Percentiles rank a stretch among this genome's conserved stretches.
phyloP scores from a whole-genome alignment of 2,329 filamentous ascomycete genomes.

The Colletotrichum caudatum region DNA sequence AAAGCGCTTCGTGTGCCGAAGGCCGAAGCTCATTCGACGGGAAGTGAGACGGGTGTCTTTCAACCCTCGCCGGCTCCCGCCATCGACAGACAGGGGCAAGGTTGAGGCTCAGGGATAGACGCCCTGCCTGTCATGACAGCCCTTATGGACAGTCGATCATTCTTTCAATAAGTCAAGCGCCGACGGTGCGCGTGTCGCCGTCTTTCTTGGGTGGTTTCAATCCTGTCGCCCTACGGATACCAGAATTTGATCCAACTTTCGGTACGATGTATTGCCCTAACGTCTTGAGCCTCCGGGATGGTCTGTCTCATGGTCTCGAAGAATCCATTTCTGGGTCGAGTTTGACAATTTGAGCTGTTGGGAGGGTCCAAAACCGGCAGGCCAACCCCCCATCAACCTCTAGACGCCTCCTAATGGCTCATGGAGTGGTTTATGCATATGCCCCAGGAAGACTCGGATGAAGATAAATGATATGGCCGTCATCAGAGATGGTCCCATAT shows the following conservation, averaged over 20 bases:
- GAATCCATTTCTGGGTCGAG: neutral
- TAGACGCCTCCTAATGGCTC: neutral
- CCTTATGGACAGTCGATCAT: neutral
- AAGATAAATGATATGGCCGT: neutral
- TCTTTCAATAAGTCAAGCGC: constrained; percentile 19
- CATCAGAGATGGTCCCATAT: neutral
- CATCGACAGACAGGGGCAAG: neutral
- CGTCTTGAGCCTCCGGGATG: neutral
- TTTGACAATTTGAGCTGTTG: neutral
- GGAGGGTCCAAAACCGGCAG: neutral
- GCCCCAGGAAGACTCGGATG: neutral
- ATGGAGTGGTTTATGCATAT: neutral
- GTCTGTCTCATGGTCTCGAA: neutral
- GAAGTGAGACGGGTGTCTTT: constrained; percentile 1
- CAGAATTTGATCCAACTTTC: neutral
- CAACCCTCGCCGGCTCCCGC: constrained; percentile 24
- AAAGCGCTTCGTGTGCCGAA: constrained; percentile 25
- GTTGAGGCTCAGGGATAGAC: constrained; percentile 13
- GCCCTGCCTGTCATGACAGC: neutral
- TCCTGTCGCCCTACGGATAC: constrained; percentile 14
- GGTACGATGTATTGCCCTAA: neutral
- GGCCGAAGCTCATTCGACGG: constrained; percentile 22
- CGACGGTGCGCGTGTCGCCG: constrained; percentile 28
- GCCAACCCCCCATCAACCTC: neutral
- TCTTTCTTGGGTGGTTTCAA: neutral